Evolutionary conservation across 2,329 filamentous ascomycete species (phyloP), one percentile per base, ranked within the genome.

Genomic region (Sporothrix phasma): DNA sequence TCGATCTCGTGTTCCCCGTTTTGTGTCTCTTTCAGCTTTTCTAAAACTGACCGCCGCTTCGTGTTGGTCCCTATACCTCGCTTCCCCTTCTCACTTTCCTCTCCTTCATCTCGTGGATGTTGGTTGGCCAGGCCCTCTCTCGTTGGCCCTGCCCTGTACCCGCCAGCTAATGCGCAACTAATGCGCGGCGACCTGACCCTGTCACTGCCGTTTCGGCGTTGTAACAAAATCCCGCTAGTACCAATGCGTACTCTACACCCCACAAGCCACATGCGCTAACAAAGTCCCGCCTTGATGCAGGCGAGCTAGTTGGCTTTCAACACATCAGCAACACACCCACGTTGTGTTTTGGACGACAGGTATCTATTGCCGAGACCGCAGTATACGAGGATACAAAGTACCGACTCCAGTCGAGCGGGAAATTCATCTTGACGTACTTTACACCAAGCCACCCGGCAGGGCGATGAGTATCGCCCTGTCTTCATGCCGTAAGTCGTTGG

Each of bases 161-260:
- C 54, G 53, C 61, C 63, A 37, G 46, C 56, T 61, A 63, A 63
- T 63, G 54, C 54, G 45, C 31, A 37, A 46, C 45, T 65, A 59
- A 51, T 62, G 63, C 61, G 41, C 11, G 43, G 61, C 31, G 37
- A 51, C 47, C 64, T 58, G 61, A 43, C 64, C 64, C 61, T 65
- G 64, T 37, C 49, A 62, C 59, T 67, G 45, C 67, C 67, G 67
- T 63, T 68, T 67, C 67, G 67, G 64, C 64, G 61, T 47, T 64
- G 37, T n/a, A 61, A 54, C 39, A 62, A 53, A 39, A 41, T n/a
- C 51, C 54, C 54, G 61, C 65, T 65, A 65, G 58, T 56, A 63
- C 54, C 46, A 43, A 59, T 62, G 46, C 54, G 51, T 37, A 29
- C 47, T 8, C 10, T 31, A 26, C 41, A 24, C 41, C 54, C 64